Evolutionary conservation across 2,329 filamentous ascomycete species (phyloP), one percentile per base, ranked within the genome.

Genomic region (Raffaelea ambrosiae): DNA sequence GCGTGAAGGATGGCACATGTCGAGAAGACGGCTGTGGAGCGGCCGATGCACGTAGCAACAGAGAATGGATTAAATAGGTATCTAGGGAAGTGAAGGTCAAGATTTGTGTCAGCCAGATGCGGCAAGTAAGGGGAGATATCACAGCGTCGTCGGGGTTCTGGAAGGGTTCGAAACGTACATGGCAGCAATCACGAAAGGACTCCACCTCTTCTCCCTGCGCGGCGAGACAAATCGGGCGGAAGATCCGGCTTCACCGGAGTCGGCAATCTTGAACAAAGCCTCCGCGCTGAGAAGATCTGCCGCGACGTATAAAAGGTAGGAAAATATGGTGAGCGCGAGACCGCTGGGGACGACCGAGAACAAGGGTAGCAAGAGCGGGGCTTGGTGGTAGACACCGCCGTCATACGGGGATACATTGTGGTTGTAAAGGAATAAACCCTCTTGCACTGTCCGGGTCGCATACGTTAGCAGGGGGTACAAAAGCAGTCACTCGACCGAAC

Each of bases 371-470:
- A 98, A 78, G 48, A 98, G 74, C 43, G 93, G 93, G 39, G 90
- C 88, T 74, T 95, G 76, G 67, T 81, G 76, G 64, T 77, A 83
- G 61, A 83, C 88, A 58, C 93, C 93, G 54, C 93, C 93, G 64
- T 98, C 89, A 69, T 97, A 98, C 1, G 93, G 93, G 51, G 89
- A 96, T 49, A 97, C 87, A 70, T 95, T 94, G 65, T 94, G 88
- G 54, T 87, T 90, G 66, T 97, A 97, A 20, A 98, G 80, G 61
- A 95, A 98, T 49, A 98, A 72, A 19, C 93, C 93, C 69, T 98
- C 93, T 74, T 97, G 91, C 48, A 97, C 88, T 95, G 58, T 23
- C 10, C 4, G 5, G 16, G 33, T 47, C 48, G 16, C 19, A 49
- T n/a, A n/a, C n/a, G n/a, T n/a, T n/a, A n/a, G n/a, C n/a, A n/a